These are phyloP conservation scores for Gossypium sturtianum DNA, from an alignment of 345 rosid genomes.

Conservation along the genomic window DNA sequence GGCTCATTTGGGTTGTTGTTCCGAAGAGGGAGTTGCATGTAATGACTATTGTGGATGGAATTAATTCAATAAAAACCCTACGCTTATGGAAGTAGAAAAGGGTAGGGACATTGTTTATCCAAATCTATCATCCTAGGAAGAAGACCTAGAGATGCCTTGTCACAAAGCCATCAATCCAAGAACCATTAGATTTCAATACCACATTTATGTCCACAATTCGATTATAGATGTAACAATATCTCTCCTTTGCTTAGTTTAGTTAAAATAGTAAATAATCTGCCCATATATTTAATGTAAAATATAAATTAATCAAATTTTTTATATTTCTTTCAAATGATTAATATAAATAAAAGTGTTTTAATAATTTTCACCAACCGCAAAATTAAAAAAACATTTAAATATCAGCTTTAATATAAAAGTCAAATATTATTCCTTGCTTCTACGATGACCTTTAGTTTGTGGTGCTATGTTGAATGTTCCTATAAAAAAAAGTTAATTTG, in stretches of 20 bases:
- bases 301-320: no score
- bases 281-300: neutral
- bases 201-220: conserved; percentile 64
- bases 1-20: conserved; percentile 48
- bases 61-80: conserved; percentile 36
- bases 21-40: conserved; percentile 65
- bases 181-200: conserved; percentile 52
- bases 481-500: no score
- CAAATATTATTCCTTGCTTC: no score
- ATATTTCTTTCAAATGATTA: no score
- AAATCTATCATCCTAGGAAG: conserved; percentile 59
- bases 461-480: no score
- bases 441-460: no score
- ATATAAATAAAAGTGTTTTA: no score
- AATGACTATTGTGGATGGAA: conserved; percentile 43
- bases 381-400: no score
- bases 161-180: conserved; percentile 41
- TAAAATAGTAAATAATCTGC: neutral
- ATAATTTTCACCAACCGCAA: no score
- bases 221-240: conserved; percentile 13
- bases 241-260: neutral
- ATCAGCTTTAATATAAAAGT: no score
- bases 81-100: conserved; percentile 40
- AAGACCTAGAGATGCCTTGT: conserved; percentile 61
- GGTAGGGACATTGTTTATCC: conserved; percentile 50